These are phyloP conservation scores for Phytophthora cryptogea DNA, from an alignment of 352 stramenopile genomes.

Conservation along the genomic window DNA sequence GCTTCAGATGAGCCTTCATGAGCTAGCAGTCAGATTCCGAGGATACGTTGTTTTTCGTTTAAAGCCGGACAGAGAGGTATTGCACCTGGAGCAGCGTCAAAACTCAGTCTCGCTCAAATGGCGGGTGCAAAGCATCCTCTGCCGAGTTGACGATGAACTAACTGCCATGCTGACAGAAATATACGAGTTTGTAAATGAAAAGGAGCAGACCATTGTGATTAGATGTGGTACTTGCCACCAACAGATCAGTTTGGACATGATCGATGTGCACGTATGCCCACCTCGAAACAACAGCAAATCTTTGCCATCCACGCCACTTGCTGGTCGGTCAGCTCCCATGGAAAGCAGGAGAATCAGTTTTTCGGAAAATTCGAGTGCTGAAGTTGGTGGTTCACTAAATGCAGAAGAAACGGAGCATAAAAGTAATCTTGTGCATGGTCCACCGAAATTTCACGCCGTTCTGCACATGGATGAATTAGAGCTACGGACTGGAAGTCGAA, in stretches of 20 bases:
- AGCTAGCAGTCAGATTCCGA: slow-evolving; percentile 48
- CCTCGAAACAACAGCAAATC: slow-evolving; percentile 20
- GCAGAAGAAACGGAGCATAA: background rate
- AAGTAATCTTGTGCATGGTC: background rate
- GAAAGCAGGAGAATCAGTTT: slow-evolving; percentile 26
- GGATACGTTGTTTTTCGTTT: slow-evolving; percentile 51
- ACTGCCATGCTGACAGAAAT: slow-evolving; percentile 54
- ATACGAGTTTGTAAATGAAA: slow-evolving; percentile 55
- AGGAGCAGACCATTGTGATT: slow-evolving; percentile 54
- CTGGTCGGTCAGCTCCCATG: background rate
- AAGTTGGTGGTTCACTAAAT: slow-evolving; percentile 5
- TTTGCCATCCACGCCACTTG: slow-evolving; percentile 20
- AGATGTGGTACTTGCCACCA: slow-evolving; percentile 64
- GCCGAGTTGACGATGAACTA: slow-evolving; percentile 54
- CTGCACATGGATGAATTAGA: slow-evolving; percentile 61
- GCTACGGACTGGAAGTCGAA: slow-evolving; percentile 45
- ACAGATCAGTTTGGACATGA: slow-evolving; percentile 60
- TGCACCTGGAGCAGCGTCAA: slow-evolving; percentile 48
- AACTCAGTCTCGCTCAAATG: slow-evolving; percentile 53
- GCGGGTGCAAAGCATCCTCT: slow-evolving; percentile 49
- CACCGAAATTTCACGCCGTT: slow-evolving; percentile 36
- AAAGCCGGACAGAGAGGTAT: slow-evolving; percentile 60
- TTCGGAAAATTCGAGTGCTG: slow-evolving; percentile 19
- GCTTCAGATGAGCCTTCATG: slow-evolving; percentile 58
- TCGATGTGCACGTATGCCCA: slow-evolving; percentile 57